Conservation (phyloP, 257 asterid genomes). For the Gentiana dahurica region DNA sequence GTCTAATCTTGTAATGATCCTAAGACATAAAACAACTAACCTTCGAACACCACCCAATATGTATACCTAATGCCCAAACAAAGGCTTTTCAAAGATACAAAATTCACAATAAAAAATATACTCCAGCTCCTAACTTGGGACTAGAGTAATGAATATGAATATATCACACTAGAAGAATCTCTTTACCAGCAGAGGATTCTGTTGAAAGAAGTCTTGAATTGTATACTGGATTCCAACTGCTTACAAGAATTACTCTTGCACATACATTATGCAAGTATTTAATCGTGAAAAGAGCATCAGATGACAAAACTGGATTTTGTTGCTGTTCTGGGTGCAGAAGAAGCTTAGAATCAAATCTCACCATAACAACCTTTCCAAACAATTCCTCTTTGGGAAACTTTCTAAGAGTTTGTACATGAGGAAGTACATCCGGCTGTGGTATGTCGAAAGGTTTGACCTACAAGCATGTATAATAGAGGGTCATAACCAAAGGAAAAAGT, state of each 20-base stretch:
- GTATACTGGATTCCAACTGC: constrained; percentile 47
- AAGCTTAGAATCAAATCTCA: constrained; percentile 54
- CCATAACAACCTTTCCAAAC: constrained; percentile 57
- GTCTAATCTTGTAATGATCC: not conserved
- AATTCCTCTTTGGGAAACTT: constrained; percentile 55
- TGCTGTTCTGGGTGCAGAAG: constrained; percentile 17
- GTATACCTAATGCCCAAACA: not conserved
- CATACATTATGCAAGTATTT: constrained; percentile 51
- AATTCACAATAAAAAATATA: not conserved
- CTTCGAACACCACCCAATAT: not conserved
- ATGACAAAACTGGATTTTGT: constrained; percentile 25
- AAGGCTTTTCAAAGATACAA: not conserved
- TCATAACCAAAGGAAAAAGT: not conserved
- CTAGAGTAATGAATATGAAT: constrained; percentile 8
- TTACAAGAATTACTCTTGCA: constrained; percentile 55
- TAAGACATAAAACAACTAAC: not conserved
- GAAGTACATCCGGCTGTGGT: constrained; percentile 27
- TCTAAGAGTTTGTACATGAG: constrained; percentile 58
- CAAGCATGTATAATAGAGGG: constrained; percentile 5
- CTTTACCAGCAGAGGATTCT: constrained; percentile 52
- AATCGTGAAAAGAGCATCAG: constrained; percentile 44
- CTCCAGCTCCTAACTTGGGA: not conserved
- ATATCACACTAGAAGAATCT: constrained; percentile 4
- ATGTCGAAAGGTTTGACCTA: constrained; percentile 35
- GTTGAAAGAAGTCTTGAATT: constrained; percentile 19